Evolutionary conservation across 306 rosid species (phyloP), one percentile per base, ranked within the genome.

Genomic region (Sophora flavescens): DNA sequence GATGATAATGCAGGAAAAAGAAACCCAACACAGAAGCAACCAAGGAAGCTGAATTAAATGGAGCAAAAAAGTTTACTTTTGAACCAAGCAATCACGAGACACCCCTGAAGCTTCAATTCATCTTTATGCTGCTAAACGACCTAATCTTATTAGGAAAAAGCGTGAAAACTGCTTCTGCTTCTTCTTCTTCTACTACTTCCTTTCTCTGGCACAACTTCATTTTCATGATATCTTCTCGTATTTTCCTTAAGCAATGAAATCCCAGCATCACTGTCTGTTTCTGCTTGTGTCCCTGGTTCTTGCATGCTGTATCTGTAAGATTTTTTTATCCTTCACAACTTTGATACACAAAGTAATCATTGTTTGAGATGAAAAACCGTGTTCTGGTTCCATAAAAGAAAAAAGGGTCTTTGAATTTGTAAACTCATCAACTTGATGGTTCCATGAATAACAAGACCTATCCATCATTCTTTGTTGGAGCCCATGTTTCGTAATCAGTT

Each of bases 401-500:
- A 22, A 22, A 64, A 74, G 78, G 80, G 41, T 74, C 13, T 60
- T 63, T 26, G 59, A 35, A 68, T 58, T 68, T 44, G 6, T 56
- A 71, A 44, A 53, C 81, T 59, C 18, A 14, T 70, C n/a, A 14
- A 71, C 58, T 63, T 60, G 14, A 41, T 52, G 51, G 50, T 75
- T 82, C 79, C 79, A 83, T 87, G 89, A 85, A 78, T 80, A 69
- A 52, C 73, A 80, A 41, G 10, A 51, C 36, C n/a, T 3, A 22
- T 50, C 66, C 75, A 57, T 72, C 81, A 84, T 50, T 81, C 66
- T 17, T 66, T 36, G 38, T 65, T 47, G 12, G 71, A 58, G 73
- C 82, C 75, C 95, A 85, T 92, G 95, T 88, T 85, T 82, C 77
- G 63, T 52, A 91, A 84, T 81, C 94, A 80, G 87, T 85, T 91